Evolutionary conservation across 2,329 filamentous ascomycete species (phyloP).

Genomic region (Nakataea oryzae): DNA sequence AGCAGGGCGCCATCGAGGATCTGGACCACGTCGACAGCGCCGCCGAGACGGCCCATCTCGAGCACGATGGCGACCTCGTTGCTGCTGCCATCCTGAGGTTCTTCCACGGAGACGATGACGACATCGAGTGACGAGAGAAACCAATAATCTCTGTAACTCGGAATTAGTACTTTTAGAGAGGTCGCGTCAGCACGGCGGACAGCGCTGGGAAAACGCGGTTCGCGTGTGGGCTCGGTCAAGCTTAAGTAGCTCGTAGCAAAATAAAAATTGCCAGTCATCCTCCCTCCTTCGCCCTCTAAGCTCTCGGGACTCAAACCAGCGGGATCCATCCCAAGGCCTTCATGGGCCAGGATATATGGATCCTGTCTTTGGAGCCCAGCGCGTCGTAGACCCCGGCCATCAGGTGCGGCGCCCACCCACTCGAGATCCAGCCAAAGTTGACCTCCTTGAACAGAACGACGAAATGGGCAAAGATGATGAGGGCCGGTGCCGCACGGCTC

Average conservation of each 20-base stretch:
- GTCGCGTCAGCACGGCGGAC: neutral
- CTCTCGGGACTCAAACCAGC: neutral
- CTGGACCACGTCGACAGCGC: conserved; percentile 41
- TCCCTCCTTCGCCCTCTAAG: neutral
- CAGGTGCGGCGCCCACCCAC: conserved; percentile 1
- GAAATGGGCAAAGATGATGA: conserved; percentile 2
- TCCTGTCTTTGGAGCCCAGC: neutral
- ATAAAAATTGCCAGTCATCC: neutral
- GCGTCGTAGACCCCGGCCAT: neutral
- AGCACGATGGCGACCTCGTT: conserved; percentile 62
- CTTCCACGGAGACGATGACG: conserved; percentile 37
- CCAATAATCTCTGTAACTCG: neutral
- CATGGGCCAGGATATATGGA: conserved; percentile 3
- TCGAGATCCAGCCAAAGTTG: conserved; percentile 3
- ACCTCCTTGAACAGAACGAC: conserved; percentile 1
- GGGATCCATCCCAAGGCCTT: conserved; percentile 2
- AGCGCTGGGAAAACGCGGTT: neutral
- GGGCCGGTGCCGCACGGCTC: neutral
- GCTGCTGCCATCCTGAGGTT: conserved; percentile 55
- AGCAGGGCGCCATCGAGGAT: conserved; percentile 47
- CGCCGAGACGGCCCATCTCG: conserved; percentile 46
- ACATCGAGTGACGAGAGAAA: neutral
- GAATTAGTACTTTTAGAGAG: neutral
- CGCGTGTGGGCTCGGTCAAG: neutral
- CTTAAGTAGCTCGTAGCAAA: neutral